phyloP scores from a whole-genome alignment of 208 protist species.

The Porcisia hertigi region DNA sequence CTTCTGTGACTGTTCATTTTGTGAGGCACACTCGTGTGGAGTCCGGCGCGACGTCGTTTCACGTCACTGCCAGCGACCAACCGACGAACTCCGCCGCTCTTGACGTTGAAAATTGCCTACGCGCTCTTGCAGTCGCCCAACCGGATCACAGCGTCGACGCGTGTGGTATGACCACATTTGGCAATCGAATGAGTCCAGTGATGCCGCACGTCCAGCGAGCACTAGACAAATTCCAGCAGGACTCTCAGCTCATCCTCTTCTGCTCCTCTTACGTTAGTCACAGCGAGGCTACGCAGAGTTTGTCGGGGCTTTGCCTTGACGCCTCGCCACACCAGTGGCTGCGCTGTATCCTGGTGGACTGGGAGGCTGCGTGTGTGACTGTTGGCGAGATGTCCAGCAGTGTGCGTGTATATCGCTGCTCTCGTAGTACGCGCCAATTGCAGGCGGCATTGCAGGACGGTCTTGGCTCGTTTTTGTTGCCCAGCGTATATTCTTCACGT shows the following conservation, averaged over 20 bases:
- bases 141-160: neutral
- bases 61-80: neutral
- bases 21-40: slow-evolving; percentile 6
- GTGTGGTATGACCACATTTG: neutral
- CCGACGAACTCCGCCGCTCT: neutral
- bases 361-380: slow-evolving; percentile 30
- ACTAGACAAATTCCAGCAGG: neutral
- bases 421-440: slow-evolving; percentile 35
- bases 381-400: slow-evolving; percentile 1
- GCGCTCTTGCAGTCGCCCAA: neutral
- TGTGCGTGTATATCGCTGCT: slow-evolving; percentile 39
- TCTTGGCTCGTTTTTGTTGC: slow-evolving; percentile 29
- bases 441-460: slow-evolving; percentile 43
- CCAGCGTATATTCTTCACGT: neutral
- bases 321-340: slow-evolving; percentile 2
- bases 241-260: slow-evolving; percentile 28
- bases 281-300: slow-evolving; percentile 24
- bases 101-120: neutral
- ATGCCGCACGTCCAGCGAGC: neutral
- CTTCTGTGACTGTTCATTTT: neutral
- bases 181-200: slow-evolving; percentile 2
- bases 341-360: slow-evolving; percentile 34
- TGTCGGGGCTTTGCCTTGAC: slow-evolving; percentile 14
- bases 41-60: neutral
- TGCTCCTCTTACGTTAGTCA: slow-evolving; percentile 25